A percentile compares a stretch with the other conserved stretches of the same genome.
Evolutionary conservation across 345 rosid genomes (phyloP).

Genomic region (Corchorus capsularis): DNA sequence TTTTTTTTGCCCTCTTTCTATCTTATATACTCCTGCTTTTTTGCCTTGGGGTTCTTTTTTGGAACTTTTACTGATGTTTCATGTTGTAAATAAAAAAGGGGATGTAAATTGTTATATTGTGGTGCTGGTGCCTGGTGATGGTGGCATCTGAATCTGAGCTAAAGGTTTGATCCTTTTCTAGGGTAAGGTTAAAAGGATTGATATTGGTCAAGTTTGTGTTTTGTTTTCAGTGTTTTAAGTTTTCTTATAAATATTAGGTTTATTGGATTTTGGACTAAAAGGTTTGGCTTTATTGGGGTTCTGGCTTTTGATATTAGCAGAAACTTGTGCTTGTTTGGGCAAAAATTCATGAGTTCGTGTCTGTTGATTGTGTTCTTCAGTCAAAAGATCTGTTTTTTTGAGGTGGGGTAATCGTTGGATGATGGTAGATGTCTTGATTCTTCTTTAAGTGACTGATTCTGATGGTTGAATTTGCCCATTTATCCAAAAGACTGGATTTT

Average conservation of each 20-base stretch:
- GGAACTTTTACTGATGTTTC: neutral
- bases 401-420: constrained; percentile 29
- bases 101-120: constrained; percentile 7
- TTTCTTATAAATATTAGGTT: neutral
- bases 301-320: constrained; percentile 1
- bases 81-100: neutral
- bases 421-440: neutral
- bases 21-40: neutral
- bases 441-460: neutral
- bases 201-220: constrained; percentile 4
- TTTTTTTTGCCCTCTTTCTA: neutral
- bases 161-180: constrained; percentile 17
- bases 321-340: neutral
- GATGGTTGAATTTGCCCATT: constrained; percentile 15
- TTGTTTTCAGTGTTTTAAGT: neutral
- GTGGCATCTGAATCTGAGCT: constrained; percentile 27
- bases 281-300: constrained; percentile 13
- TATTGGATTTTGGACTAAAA: neutral
- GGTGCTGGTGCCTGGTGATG: constrained; percentile 22
- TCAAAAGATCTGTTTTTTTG: constrained; percentile 23
- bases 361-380: constrained; percentile 16
- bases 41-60: neutral
- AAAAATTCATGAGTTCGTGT: constrained; percentile 17
- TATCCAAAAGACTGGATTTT: neutral
- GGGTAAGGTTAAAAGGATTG: constrained; percentile 11